phyloP scores from a whole-genome alignment of 495 filamentous ascomycete species.

The Penicillium alfredii region DNA sequence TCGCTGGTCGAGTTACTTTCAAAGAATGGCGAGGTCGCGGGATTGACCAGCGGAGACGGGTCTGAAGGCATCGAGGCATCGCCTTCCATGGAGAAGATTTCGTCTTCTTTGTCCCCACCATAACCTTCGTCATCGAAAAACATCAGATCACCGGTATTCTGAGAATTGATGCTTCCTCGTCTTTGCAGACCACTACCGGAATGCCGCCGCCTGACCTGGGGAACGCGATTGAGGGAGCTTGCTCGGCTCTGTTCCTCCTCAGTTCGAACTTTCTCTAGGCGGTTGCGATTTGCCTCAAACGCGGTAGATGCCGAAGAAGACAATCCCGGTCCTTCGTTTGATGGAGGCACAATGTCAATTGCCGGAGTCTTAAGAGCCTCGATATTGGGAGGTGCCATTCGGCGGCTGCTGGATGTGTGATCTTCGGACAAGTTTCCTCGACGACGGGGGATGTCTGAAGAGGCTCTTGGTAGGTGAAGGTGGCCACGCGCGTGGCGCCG shows the following conservation, averaged over 20 bases:
- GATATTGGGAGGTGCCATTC: conserved; percentile 8
- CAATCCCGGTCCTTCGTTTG: conserved; percentile 24
- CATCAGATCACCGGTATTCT: conserved; percentile 62
- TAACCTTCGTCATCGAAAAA: conserved; percentile 86
- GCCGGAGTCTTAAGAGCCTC: conserved; percentile 20
- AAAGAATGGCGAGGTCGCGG: conserved; percentile 3
- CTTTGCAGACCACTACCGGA: conserved; percentile 73
- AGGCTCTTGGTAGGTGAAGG: conserved; percentile 45
- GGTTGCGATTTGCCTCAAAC: conserved; percentile 31
- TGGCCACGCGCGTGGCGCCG: conserved; percentile 58
- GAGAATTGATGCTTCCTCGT: conserved; percentile 54
- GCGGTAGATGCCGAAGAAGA: conserved; percentile 43
- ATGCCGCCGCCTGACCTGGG: conserved; percentile 54
- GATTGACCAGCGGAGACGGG: neutral
- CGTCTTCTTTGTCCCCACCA: conserved; percentile 70
- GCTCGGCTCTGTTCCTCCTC: conserved; percentile 27
- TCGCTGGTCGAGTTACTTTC: conserved; percentile 4
- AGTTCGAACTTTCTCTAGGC: conserved; percentile 28
- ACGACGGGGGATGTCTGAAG: conserved; percentile 30
- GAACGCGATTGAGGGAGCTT: conserved; percentile 29
- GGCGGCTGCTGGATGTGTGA: conserved; percentile 22
- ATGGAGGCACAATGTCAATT: conserved; percentile 25
- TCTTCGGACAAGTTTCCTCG: conserved; percentile 32
- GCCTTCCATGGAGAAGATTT: conserved; percentile 68
- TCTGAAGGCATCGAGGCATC: conserved; percentile 28